A percentile compares a stretch with the other conserved stretches of the same genome.
Conservation (phyloP, 371 early-diverging fungal genomes). For the Mucor plumbeus region DNA sequence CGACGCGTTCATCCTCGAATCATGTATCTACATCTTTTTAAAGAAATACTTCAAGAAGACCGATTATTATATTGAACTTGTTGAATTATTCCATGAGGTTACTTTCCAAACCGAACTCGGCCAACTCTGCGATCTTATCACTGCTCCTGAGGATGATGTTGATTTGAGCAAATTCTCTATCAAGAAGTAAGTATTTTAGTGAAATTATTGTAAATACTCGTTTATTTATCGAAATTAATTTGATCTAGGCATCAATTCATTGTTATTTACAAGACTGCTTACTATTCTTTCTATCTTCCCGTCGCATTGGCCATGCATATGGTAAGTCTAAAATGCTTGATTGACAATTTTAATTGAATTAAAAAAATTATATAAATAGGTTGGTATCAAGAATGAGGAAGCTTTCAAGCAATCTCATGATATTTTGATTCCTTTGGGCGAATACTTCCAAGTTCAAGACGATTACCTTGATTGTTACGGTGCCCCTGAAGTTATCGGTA, state of each 20-base stretch:
- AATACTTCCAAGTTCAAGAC: conserved; percentile 98
- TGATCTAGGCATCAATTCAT: conserved; percentile 81
- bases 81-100: conserved; percentile 94
- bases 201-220: background rate
- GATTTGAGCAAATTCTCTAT: conserved; percentile 90
- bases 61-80: conserved; percentile 83
- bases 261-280: conserved; percentile 97
- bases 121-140: conserved; percentile 95
- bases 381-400: conserved; percentile 75
- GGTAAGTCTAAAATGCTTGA: conserved; percentile 40
- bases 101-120: conserved; percentile 97
- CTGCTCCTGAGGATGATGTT: conserved; percentile 93
- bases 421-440: conserved; percentile 92
- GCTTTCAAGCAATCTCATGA: conserved; percentile 82
- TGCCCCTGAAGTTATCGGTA: conserved; percentile 90
- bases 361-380: conserved; percentile 34
- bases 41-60: conserved; percentile 90
- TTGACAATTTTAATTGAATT: background rate
- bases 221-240: background rate
- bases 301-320: conserved; percentile 93
- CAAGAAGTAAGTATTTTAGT: conserved; percentile 66
- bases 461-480: conserved; percentile 96
- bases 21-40: conserved; percentile 87
- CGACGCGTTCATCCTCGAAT: conserved; percentile 93
- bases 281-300: conserved; percentile 98